Conservation (phyloP, 169 alveolate species). For the Plasmodium relictum region DNA sequence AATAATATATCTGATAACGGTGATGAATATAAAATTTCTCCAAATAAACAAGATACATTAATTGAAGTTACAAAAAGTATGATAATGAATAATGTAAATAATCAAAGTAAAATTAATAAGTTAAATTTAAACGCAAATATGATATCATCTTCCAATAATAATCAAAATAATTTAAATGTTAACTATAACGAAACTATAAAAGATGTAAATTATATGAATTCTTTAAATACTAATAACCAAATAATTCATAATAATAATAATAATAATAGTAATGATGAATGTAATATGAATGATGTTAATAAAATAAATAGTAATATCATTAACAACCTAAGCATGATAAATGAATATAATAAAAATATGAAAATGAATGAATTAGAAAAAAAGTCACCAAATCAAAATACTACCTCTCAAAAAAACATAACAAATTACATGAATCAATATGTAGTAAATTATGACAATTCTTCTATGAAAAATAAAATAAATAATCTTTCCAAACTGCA, state of each 20-base stretch:
- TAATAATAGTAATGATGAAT: neutral
- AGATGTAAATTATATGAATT: slow-evolving; percentile 11
- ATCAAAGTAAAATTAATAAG: neutral
- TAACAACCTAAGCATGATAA: neutral
- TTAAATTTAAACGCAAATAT: slow-evolving; percentile 15
- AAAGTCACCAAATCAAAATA: neutral
- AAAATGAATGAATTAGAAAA: slow-evolving; percentile 5
- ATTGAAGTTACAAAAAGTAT: slow-evolving; percentile 19
- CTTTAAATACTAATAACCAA: neutral
- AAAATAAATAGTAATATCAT: neutral
- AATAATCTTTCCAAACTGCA: neutral
- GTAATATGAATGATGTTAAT: neutral
- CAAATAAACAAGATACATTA: slow-evolving; percentile 12
- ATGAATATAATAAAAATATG: slow-evolving; percentile 3
- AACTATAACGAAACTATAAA: slow-evolving; percentile 13
- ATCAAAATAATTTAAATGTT: slow-evolving; percentile 16
- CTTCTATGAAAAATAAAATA: neutral
- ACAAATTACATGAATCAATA: neutral
- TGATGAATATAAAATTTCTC: neutral
- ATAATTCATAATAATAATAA: slow-evolving; percentile 6
- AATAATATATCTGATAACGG: slow-evolving; percentile 17
- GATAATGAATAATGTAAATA: slow-evolving; percentile 3
- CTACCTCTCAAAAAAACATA: neutral
- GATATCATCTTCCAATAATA: neutral
- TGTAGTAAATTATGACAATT: slow-evolving; percentile 7